Evolutionary conservation across 2,329 filamentous ascomycete species (phyloP).

Genomic region (Elsinoe ampelina): DNA sequence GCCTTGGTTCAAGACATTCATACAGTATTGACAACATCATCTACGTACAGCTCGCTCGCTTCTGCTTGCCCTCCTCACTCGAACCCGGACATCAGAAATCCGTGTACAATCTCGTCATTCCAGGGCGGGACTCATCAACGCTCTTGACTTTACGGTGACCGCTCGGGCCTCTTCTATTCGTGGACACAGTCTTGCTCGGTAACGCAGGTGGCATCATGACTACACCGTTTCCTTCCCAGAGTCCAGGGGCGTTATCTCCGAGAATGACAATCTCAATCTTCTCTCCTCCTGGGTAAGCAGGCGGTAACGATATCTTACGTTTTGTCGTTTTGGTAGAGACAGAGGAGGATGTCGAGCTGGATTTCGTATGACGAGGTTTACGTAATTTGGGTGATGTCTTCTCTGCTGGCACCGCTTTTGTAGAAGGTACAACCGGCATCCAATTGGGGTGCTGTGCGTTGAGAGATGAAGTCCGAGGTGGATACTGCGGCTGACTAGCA

Average conservation of each 20-base stretch:
- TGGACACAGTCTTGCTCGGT: background rate
- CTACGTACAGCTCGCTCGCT: background rate
- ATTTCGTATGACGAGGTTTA: conserved; percentile 1
- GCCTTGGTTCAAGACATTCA: background rate
- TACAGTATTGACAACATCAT: background rate
- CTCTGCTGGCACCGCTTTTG: background rate
- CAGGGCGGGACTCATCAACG: background rate
- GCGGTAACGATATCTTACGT: conserved; percentile 4
- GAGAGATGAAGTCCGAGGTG: conserved; percentile 1
- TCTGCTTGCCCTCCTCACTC: background rate
- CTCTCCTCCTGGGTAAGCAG: conserved; percentile 3
- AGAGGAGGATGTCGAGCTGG: background rate
- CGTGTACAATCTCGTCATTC: conserved; percentile 7
- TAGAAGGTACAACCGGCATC: background rate
- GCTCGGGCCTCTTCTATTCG: background rate
- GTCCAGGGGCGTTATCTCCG: background rate
- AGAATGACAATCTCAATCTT: conserved; percentile 9
- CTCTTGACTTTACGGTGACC: conserved; percentile 1
- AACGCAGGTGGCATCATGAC: background rate
- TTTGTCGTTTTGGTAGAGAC: background rate
- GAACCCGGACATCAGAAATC: background rate
- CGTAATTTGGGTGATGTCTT: background rate
- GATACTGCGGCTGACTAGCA: background rate
- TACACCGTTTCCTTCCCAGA: conserved; percentile 9
- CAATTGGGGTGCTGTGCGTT: background rate